Conservation (phyloP, 176 grass and related monocot genomes). For the Ensete ventricosum region DNA sequence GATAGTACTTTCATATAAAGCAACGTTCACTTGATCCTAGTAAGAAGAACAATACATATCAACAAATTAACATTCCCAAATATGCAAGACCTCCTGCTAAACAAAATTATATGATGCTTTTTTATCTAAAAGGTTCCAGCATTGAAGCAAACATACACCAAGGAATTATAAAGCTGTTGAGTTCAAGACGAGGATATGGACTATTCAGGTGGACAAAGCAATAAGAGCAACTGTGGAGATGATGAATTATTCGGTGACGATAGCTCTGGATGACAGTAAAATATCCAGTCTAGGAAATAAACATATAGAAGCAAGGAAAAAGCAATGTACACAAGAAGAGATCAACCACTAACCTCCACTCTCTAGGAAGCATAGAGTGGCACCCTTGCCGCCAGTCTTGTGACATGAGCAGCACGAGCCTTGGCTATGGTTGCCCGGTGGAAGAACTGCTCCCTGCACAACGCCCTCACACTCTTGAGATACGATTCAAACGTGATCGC, state of each 20-base stretch:
- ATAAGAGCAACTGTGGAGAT: neutral
- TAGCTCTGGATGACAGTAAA: neutral
- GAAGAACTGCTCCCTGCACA: conserved; percentile 71
- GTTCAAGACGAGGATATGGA: neutral
- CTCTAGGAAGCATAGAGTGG: conserved; percentile 44
- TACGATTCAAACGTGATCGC: conserved; percentile 54
- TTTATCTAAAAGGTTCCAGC: neutral
- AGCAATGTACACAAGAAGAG: neutral
- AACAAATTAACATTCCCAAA: neutral
- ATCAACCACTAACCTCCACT: conserved; percentile 20
- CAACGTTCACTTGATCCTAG: neutral
- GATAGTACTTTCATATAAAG: neutral
- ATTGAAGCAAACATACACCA: neutral
- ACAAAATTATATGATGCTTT: neutral
- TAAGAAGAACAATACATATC: neutral
- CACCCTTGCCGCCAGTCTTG: conserved; percentile 42
- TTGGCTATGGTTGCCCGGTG: conserved; percentile 50
- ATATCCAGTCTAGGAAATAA: neutral
- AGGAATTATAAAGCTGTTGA: neutral
- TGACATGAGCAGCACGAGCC: conserved; percentile 44
- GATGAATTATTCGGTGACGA: neutral
- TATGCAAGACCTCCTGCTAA: neutral
- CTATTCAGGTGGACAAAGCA: neutral
- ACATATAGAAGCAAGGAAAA: neutral
- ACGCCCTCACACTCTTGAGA: conserved; percentile 48